Base-by-base conservation (phyloP, 1,139 yeast genomes). In the Kluyveromyces sp. region DNA sequence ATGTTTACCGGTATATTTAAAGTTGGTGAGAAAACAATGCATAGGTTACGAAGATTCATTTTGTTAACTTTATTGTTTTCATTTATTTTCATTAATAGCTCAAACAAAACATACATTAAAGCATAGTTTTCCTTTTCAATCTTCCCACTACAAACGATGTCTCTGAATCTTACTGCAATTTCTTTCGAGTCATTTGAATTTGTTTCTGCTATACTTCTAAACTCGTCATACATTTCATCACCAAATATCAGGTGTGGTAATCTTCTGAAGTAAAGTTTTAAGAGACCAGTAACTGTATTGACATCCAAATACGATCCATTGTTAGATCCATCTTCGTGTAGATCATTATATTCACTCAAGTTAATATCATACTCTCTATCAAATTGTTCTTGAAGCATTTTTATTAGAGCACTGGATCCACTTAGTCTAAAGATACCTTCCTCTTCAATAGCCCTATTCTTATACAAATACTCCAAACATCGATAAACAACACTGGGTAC, bases 351-450 rank as follows among this genome's bases (percentile, higher is more conserved):
- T 42, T 42, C 56, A 58, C 53, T 72, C 48, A 92, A 69, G 59
- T 89, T 89, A 45, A 87, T 70, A 62, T 90, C 97, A 52, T 75
- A 77, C 15, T 76, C 72, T 28, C 58, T 63, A 58, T 80, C 81
- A 64, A 89, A 92, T 42, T 71, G 72, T 37, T 81, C 87, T 57
- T 85, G 87, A 41, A 92, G 72, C 37, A 74, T 77, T 48, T 86
- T 77, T 28, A 92, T 87, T 42, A 83, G 74, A 0, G 90, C 77
- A 46, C 92, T 86, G 33, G 96, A 85, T 2, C 98, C 98, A 64
- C 94, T 87, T 48, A 90, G 70, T 52, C 98, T 73, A 68, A 92
- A 92, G 2, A 92, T 78, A 3, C 98, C 98, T 61, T 90, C 96
- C 63, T 88, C 95, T 52, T 77, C 78, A 25, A 84, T 71, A 0